Base-by-base conservation (phyloP, 2,329 filamentous ascomycete genomes). In the Neobulgaria alba region DNA sequence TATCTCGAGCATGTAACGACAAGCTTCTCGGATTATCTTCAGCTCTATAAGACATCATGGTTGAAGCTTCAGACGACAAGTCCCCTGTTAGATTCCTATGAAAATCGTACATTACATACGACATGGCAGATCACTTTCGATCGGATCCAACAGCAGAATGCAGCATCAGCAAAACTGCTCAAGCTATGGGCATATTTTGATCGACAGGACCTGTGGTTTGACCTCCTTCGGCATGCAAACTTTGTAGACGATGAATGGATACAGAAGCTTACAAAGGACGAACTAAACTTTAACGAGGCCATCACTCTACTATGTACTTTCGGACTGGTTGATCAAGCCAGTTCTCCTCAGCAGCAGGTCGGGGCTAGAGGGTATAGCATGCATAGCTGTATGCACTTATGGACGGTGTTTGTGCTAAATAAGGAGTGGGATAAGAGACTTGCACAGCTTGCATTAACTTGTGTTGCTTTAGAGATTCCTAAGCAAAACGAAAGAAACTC, bases 161-260 rank as follows among this genome's bases (percentile, higher is more conserved):
- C 9, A 20, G 19, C 18, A 5, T 56, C 54, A 36, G 62, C 60
- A 17, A 47, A 54, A 14, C 52, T 69, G 0, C 58, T 71, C 8
- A 41, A 57, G n/a, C 48, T 67, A 17, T 64, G 63, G 59, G 63
- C 62, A 20, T 64, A 58, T 46, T 66, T 71, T 43, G 57, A 63
- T 46, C 61, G 64, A 47, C 55, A 63, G 10, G 65, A 68, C 42
- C 45, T 72, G 2, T 72, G 62, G 66, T 68, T 60, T 48, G 60
- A 68, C 31, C 56, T 71, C 7, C 47, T 70, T 52, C 2, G 45
- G 45, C 7, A 53, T 42, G 29, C n/a, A 40, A 36, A 44, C 19
- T 48, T 20, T 42, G 14, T n/a, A 32, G 38, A 43, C 15, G 5
- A 39, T 33, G 19, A 46, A 36, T 48, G 29, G 32, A 36, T 48